Evolutionary conservation across 108 stramenopile species (phyloP), one percentile per base, ranked within the genome.

Genomic region (Cyclotella distinguenda): DNA sequence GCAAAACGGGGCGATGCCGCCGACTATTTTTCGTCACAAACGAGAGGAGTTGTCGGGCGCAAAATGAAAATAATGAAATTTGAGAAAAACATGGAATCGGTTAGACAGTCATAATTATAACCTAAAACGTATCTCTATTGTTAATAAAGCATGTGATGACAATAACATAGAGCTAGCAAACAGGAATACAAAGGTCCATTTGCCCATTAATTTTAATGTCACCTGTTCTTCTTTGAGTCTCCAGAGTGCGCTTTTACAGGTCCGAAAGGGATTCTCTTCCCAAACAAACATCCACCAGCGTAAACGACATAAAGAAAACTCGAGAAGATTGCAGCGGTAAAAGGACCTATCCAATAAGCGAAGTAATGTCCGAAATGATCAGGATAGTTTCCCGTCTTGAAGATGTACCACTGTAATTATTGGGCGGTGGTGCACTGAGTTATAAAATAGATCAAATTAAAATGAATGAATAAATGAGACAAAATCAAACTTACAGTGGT

Each of bases 291-390:
- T 27, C 85, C 85, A 6, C 92, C 92, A 8, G 86, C 83, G 64
- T 89, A 91, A 42, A 91, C 71, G 15, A 66, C 85, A 62, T 90
- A 95, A 48, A 82, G 36, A 49, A 73, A 44, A 32, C 74, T 72
- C 16, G 94, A 87, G 66, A 86, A 59, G 61, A 88, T 73, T 13
- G 86, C 86, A 19, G 82, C 86, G 30, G 78, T 10, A 40, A 71
- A 77, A 0, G 94, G 85, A 28, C 78, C 78, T 31, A 91, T 48
- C 94, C 94, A 95, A 48, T 95, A 95, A 27, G 88, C 85, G 54
- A 95, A 84, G 74, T 90, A 90, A 57, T 92, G 90, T 15, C 72
- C 61, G 18, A 82, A 68, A 42, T 89, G 76, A 25, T 32, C 38
- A 5, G 93, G 89, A 53, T 73, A 85, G 35, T 60, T 66, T 1